These are phyloP conservation scores for Penicillium canariense DNA, from an alignment of 495 filamentous ascomycete species.

Conservation along the genomic window DNA sequence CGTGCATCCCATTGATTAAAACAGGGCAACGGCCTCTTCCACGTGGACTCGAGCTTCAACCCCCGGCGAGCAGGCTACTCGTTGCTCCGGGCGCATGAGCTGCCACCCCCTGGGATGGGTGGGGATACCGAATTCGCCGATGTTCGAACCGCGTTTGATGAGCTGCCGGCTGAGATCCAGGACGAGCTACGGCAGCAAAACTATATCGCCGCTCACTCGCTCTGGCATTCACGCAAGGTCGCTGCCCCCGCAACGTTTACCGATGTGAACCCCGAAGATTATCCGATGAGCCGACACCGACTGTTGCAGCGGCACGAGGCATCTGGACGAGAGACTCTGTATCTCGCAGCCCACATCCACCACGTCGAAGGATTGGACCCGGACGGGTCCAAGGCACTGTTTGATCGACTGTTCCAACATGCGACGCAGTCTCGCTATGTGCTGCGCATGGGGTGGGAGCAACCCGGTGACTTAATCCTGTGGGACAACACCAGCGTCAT, in stretches of 20 bases:
- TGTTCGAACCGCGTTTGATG: conserved; percentile 52
- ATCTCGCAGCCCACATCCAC: conserved; percentile 54
- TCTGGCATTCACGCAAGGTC: conserved; percentile 52
- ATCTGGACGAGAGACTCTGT: conserved; percentile 52
- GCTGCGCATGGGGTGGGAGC: conserved; percentile 47
- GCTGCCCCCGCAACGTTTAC: conserved; percentile 51
- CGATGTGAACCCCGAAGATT: conserved; percentile 42
- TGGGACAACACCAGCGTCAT: conserved; percentile 61
- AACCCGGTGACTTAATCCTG: conserved; percentile 50
- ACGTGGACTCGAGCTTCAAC: conserved; percentile 60
- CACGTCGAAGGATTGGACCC: conserved; percentile 50
- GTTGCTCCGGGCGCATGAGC: conserved; percentile 48
- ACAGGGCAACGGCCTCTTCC: conserved; percentile 57
- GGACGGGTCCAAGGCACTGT: conserved; percentile 34
- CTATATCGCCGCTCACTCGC: conserved; percentile 54
- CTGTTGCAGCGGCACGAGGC: conserved; percentile 54
- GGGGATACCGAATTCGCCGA: conserved; percentile 61
- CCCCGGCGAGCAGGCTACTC: conserved; percentile 56
- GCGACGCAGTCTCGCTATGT: conserved; percentile 50
- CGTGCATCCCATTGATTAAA: neutral
- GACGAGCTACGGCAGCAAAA: conserved; percentile 38
- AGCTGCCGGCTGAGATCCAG: conserved; percentile 41
- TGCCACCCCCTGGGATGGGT: conserved; percentile 50
- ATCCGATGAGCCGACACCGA: conserved; percentile 49
- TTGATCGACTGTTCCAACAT: conserved; percentile 45